phyloP scores from a whole-genome alignment of 495 filamentous ascomycete genomes.

The Paragyromitra xinjiangensis region DNA sequence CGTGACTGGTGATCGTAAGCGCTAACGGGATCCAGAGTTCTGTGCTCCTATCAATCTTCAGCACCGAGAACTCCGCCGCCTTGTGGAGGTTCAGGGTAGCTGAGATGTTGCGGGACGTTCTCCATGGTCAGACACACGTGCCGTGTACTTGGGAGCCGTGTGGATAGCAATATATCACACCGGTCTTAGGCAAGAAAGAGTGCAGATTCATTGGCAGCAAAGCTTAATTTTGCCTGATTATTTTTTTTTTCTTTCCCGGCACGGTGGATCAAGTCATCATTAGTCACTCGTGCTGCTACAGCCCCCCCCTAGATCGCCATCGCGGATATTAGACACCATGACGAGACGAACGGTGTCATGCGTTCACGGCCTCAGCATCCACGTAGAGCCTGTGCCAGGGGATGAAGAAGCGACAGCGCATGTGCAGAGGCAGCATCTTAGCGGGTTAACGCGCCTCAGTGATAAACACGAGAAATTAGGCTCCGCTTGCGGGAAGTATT shows the following conservation, averaged over 20 bases:
- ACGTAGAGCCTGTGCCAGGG: not conserved
- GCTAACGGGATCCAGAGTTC: slow-evolving; percentile 13
- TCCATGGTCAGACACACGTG: not conserved
- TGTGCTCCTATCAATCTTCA: not conserved
- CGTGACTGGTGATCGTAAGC: slow-evolving; percentile 11
- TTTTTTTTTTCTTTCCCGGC: not conserved
- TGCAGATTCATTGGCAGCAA: not conserved
- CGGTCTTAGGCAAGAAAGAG: not conserved
- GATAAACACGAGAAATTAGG: not conserved
- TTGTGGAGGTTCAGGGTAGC: not conserved
- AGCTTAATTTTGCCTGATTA: slow-evolving; percentile 1
- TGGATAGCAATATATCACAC: not conserved
- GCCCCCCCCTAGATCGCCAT: not conserved
- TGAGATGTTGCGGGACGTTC: slow-evolving; percentile 1
- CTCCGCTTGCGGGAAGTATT: not conserved
- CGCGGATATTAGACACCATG: not conserved
- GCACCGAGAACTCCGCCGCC: not conserved
- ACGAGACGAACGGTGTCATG: not conserved
- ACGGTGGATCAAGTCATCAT: not conserved
- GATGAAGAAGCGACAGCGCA: not conserved
- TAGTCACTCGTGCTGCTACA: not conserved
- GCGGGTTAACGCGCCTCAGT: not conserved
- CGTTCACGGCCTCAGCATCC: not conserved
- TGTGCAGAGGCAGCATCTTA: not conserved
- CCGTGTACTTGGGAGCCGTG: not conserved